Percentiles rank a stretch among this genome's conserved stretches.
Conservation (phyloP, 2,329 filamentous ascomycete genomes). For the Colletotrichum magnum region DNA sequence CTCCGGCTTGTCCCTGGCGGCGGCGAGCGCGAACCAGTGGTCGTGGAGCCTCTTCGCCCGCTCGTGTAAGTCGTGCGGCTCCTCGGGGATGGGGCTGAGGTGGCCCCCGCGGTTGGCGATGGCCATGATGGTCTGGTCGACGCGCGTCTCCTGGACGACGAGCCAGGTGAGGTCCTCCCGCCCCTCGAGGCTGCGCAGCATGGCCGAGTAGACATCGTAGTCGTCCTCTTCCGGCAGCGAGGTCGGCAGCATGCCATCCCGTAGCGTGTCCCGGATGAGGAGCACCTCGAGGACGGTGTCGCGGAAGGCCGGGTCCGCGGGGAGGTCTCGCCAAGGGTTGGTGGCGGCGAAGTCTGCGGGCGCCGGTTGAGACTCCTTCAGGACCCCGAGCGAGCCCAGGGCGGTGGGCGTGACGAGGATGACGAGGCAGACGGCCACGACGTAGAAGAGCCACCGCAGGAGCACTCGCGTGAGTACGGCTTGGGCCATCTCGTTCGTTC, state of each 20-base stretch:
- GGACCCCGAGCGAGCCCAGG: slow-evolving; percentile 1
- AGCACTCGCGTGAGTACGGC: slow-evolving; percentile 5
- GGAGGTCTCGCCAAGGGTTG: slow-evolving; percentile 39
- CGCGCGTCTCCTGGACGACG: slow-evolving; percentile 29
- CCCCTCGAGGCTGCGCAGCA: slow-evolving; percentile 36
- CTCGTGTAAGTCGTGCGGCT: slow-evolving; percentile 33
- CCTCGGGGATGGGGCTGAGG: slow-evolving; percentile 33
- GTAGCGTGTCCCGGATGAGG: slow-evolving; percentile 33
- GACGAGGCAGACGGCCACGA: slow-evolving; percentile 10
- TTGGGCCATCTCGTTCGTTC: slow-evolving; percentile 14
- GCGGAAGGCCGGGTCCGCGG: slow-evolving; percentile 27
- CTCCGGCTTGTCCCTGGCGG: slow-evolving; percentile 27
- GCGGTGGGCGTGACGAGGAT: slow-evolving; percentile 16
- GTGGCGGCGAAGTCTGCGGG: slow-evolving; percentile 19
- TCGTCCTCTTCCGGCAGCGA: slow-evolving; percentile 32
- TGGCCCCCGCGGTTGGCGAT: slow-evolving; percentile 34
- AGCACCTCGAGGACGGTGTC: slow-evolving; percentile 25
- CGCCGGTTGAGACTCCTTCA: neutral
- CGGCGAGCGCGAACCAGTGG: slow-evolving; percentile 26
- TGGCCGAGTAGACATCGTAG: slow-evolving; percentile 27
- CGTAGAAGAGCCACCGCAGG: slow-evolving; percentile 3
- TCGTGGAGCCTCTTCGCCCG: slow-evolving; percentile 14
- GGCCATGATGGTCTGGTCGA: slow-evolving; percentile 28
- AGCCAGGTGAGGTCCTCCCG: slow-evolving; percentile 35
- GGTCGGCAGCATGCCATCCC: slow-evolving; percentile 35